Evolutionary conservation across 1,284 basidiomycete genomes (phyloP).

Genomic region (Cutaneotrichosporon arboriforme): DNA sequence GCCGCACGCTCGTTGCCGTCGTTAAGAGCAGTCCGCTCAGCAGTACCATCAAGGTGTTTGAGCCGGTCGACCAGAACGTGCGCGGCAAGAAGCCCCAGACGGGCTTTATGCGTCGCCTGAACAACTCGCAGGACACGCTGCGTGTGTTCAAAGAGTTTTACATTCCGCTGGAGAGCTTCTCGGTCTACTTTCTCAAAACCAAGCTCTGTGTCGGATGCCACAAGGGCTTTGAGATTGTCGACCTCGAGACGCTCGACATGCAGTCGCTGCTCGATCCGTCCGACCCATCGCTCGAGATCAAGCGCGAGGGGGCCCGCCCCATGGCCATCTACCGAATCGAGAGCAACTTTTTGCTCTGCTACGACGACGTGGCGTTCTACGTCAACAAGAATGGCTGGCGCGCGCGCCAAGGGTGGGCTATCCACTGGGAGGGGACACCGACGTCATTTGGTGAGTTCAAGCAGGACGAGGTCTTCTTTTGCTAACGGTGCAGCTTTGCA

Average conservation of each 20-base stretch:
- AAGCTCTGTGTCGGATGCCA: conserved; percentile 96
- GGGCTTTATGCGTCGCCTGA: conserved; percentile 80
- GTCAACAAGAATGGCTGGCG: conserved; percentile 95
- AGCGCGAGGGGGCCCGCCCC: conserved; percentile 79
- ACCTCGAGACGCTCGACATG: conserved; percentile 93
- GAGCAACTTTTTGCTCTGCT: conserved; percentile 94
- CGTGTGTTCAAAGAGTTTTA: conserved; percentile 98
- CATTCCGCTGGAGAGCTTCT: conserved; percentile 93
- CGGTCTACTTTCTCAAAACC: conserved; percentile 96
- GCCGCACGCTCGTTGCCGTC: conserved; percentile 91
- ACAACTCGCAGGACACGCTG: conserved; percentile 84
- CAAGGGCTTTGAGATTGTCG: conserved; percentile 99
- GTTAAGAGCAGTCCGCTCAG: conserved; percentile 93
- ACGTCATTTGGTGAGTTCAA: conserved; percentile 75
- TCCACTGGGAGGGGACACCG: conserved; percentile 93
- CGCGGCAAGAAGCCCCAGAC: conserved; percentile 79
- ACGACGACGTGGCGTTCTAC: conserved; percentile 99
- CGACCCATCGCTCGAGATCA: conserved; percentile 81
- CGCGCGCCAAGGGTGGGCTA: conserved; percentile 84
- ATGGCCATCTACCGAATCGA: conserved; percentile 97
- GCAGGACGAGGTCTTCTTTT: background rate
- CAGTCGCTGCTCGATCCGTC: conserved; percentile 92
- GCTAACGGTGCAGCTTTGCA: conserved; percentile 67
- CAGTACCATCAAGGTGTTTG: conserved; percentile 95
- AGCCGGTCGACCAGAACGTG: conserved; percentile 86